Evolutionary conservation across 768 basidiomycete genomes (phyloP).

Genomic region (Boletus rubropictus): DNA sequence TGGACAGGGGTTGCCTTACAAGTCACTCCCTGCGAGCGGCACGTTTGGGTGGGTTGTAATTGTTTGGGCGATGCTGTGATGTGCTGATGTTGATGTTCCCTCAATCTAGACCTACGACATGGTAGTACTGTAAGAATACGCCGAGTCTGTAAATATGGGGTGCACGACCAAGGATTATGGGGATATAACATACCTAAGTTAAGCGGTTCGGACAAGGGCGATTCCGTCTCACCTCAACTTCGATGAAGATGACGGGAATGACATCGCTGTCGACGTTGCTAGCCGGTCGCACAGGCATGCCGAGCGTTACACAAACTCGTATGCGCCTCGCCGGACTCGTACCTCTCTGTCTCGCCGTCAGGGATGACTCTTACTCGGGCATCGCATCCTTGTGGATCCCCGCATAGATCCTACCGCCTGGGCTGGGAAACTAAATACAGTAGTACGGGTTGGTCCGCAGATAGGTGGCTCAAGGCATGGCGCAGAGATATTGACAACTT

Average conservation of each 20-base stretch:
- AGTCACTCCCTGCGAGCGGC: conserved; percentile 7
- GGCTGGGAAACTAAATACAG: conserved; percentile 23
- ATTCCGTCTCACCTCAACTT: too few species aligned
- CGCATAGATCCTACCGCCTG: conserved; percentile 14
- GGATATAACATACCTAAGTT: too few species aligned
- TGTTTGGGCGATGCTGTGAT: not conserved
- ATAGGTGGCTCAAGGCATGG: conserved; percentile 22
- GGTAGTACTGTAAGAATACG: not conserved
- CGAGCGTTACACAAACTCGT: conserved; percentile 32
- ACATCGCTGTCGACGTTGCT: too few species aligned
- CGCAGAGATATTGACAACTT: too few species aligned
- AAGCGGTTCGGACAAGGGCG: too few species aligned
- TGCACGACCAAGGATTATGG: too few species aligned
- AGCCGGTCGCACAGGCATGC: conserved; percentile 35
- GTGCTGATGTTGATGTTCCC: not conserved
- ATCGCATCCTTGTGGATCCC: conserved; percentile 22
- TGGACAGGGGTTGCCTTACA: conserved; percentile 8
- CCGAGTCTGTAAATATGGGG: not conserved
- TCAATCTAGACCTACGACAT: conserved; percentile 8
- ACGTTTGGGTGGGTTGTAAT: conserved; percentile 26
- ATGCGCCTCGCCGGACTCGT: conserved; percentile 27
- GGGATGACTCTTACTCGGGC: conserved; percentile 44
- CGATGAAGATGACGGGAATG: too few species aligned
- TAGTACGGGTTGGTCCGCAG: conserved; percentile 16
- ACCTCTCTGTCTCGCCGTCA: too few species aligned